phyloP scores from a whole-genome alignment of 2,329 filamentous ascomycete genomes.

The Colletotrichum sansevieriae region DNA sequence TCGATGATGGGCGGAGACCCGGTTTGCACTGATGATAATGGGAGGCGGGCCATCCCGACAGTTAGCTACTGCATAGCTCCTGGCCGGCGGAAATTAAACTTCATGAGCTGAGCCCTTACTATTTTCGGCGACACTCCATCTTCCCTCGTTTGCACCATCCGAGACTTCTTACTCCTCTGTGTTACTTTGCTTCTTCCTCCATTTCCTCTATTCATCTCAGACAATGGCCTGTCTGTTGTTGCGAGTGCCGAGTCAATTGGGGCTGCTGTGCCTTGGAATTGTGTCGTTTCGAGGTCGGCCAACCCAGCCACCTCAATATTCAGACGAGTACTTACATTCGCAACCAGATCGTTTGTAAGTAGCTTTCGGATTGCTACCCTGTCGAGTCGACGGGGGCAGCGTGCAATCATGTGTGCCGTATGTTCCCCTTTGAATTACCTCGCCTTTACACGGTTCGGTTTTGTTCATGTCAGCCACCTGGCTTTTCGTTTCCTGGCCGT shows the following conservation, averaged over 20 bases:
- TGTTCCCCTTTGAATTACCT: neutral
- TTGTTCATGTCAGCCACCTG: conserved; percentile 8
- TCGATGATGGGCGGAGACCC: conserved; percentile 8
- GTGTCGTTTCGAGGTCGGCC: conserved; percentile 20
- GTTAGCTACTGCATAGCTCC: neutral
- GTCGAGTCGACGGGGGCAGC: conserved; percentile 10
- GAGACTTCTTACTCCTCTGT: neutral
- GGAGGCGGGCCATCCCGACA: conserved; percentile 25
- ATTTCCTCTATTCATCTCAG: conserved; percentile 5
- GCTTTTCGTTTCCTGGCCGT: neutral
- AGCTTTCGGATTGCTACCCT: conserved; percentile 2
- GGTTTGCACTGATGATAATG: conserved; percentile 24
- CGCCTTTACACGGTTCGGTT: neutral
- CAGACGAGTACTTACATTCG: conserved; percentile 11
- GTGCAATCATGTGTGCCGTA: conserved; percentile 5
- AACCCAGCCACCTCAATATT: conserved; percentile 39
- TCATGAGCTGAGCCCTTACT: neutral
- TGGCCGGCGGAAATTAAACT: neutral
- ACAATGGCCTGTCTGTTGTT: conserved; percentile 14
- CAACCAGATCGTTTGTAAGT: neutral
- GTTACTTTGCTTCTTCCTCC: neutral
- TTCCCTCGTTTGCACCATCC: neutral
- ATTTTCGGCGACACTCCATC: neutral
- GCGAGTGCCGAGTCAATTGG: conserved; percentile 25
- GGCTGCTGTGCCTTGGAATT: neutral